Conservation (phyloP, 371 early-diverging fungal species). For the Haplosporangium sp. region DNA sequence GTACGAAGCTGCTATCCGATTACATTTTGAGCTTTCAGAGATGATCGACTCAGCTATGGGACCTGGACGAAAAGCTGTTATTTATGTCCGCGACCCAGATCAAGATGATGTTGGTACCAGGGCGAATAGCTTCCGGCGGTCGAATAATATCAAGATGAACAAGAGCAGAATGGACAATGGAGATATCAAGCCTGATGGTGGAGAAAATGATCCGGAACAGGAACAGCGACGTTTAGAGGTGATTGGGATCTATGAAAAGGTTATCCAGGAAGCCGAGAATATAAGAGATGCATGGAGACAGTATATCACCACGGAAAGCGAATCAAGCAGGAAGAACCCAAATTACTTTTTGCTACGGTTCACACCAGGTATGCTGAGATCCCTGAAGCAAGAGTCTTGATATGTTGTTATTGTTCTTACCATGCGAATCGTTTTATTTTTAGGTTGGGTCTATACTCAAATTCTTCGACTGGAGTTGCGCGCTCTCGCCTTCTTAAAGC, state of each 20-base stretch:
- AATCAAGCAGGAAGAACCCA: conserved; percentile 22
- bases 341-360: conserved; percentile 62
- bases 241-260: conserved; percentile 60
- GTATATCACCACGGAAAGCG: conserved; percentile 31
- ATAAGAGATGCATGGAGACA: conserved; percentile 38
- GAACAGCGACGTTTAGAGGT: conserved; percentile 58
- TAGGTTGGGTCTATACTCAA: conserved; percentile 74
- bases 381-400: not conserved
- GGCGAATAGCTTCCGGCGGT: conserved; percentile 1
- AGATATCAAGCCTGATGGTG: conserved; percentile 21
- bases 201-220: conserved; percentile 22
- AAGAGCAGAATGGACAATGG: not conserved
- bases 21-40: conserved; percentile 54
- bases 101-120: conserved; percentile 17
- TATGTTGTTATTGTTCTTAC: not conserved
- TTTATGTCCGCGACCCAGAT: conserved; percentile 53
- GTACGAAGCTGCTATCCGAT: conserved; percentile 64
- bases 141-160: conserved; percentile 3
- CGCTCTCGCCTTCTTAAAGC: conserved; percentile 68
- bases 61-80: conserved; percentile 22
- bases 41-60: conserved; percentile 45
- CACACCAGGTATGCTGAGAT: conserved; percentile 59
- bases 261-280: conserved; percentile 33
- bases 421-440: not conserved
- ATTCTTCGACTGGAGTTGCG: conserved; percentile 67